These are phyloP conservation scores for Candida ipomoeae DNA, from an alignment of 805 yeast genomes.

Conservation along the genomic window DNA sequence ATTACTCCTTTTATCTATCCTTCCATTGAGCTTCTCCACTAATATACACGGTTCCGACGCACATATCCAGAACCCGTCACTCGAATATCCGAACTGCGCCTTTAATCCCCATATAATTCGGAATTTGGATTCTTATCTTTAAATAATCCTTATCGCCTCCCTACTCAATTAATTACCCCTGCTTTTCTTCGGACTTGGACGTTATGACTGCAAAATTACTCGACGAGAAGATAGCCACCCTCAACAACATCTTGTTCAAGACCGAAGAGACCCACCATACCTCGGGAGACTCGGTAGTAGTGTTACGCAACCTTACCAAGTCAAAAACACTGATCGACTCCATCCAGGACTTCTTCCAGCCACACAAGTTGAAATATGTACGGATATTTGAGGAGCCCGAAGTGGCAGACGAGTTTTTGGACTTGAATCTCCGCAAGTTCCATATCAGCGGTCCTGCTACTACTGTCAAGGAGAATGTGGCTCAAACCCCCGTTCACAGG, in stretches of 20 bases:
- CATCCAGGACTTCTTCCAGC: constrained; percentile 1
- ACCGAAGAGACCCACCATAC: background rate
- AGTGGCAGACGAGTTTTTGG: background rate
- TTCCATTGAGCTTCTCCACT: no score
- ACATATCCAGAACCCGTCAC: no score
- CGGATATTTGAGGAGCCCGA: constrained; percentile 1
- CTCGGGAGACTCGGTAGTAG: background rate
- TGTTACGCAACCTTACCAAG: constrained; percentile 1
- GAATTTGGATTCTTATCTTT: no score
- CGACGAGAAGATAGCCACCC: background rate
- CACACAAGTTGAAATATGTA: background rate
- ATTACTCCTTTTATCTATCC: no score
- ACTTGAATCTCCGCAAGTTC: constrained; percentile 2
- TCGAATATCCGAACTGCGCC: no score
- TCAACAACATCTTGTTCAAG: background rate
- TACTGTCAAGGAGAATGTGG: background rate
- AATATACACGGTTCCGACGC: no score
- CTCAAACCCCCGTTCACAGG: background rate
- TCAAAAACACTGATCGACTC: constrained; percentile 3
- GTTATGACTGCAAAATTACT: background rate
- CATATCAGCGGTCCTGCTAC: background rate
- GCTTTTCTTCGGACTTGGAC: no score
- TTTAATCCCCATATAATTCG: no score
- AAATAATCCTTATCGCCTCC: no score
- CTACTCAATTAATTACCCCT: no score